Base-by-base conservation (phyloP, 2,329 filamentous ascomycete genomes). In the Scedosporium aurantiacum region DNA sequence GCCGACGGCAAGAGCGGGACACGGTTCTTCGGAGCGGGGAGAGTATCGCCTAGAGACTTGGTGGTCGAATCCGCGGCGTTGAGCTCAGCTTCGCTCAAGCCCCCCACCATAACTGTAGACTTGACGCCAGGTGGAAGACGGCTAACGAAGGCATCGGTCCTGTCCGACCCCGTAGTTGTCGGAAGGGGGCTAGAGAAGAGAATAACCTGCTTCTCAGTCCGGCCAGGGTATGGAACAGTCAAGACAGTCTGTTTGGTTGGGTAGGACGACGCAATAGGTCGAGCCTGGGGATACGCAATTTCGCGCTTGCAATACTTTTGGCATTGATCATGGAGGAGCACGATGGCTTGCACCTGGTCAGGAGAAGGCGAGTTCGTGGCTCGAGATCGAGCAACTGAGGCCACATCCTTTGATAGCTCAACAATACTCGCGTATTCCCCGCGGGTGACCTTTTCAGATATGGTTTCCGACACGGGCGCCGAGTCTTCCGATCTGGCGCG, bases 1-100 rank as follows among this genome's bases (percentile, higher is more conserved):
- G 90, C 91, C 1, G 89, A 88, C 2, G 87, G 84, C 63, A 88
- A 84, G 50, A 92, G 73, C 1, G 85, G 80, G 8, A 84, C 82
- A 41, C 91, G 75, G 50, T 65, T 65, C 40, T 62, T 63, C 14
- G 62, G 57, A 16, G 62, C 47, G 18, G 63, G 60, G 8, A 65
- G 92, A 0, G 89, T 72, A 61, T 92, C 87, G 37, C 88, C 89
- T 60, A 93, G 79, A 0, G 87, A 91, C 62, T 82, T 64, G 40
- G 37, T 63, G 60, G 45, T 27, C 14, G 12, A 21, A 37, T 28
- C 28, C 16, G 28, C n/a, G 14, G 27, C 10, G n/a, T 37, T 37
- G n/a, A 21, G 27, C 21, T 57, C 59, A 3, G 28, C 41, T 4
- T 28, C 50, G 40, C 27, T 40, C 8, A 41, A 37, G 16, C 37